Percentiles rank a stretch among this genome's conserved stretches.
phyloP scores from a whole-genome alignment of 495 filamentous ascomycete species.

The Penicillium ochrochloron region DNA sequence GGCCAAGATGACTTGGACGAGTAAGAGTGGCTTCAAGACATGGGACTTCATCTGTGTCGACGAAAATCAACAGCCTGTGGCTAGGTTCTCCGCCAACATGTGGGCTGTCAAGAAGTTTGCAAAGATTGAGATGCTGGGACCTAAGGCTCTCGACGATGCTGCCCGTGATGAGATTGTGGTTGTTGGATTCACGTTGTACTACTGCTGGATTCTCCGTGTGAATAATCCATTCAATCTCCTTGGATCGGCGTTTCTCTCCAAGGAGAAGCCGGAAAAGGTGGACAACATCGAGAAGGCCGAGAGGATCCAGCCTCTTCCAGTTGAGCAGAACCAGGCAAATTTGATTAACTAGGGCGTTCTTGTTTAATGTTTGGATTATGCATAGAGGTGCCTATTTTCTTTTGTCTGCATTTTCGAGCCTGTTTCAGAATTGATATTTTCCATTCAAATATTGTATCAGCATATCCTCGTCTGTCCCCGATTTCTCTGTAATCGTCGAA shows the following conservation, averaged over 20 bases:
- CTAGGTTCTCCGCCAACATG: slow-evolving; percentile 24
- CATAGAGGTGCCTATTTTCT: not conserved
- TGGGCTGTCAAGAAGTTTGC: slow-evolving; percentile 31
- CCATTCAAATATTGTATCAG: not conserved
- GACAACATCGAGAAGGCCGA: not conserved
- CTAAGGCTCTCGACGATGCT: slow-evolving; percentile 17
- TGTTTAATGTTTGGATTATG: not conserved
- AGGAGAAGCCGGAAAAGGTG: slow-evolving; percentile 13
- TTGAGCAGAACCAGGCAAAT: not conserved
- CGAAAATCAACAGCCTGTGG: slow-evolving; percentile 25
- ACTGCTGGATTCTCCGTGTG: slow-evolving; percentile 21
- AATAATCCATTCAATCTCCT: slow-evolving; percentile 21
- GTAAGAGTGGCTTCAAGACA: slow-evolving; percentile 24
- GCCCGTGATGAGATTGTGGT: slow-evolving; percentile 34
- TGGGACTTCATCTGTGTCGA: slow-evolving; percentile 34
- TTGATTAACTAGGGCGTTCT: not conserved
- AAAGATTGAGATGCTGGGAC: slow-evolving; percentile 26
- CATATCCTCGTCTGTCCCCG: not conserved
- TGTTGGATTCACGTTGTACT: slow-evolving; percentile 27
- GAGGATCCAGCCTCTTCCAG: not conserved
- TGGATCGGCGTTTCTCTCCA: slow-evolving; percentile 17
- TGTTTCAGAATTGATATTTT: not conserved
- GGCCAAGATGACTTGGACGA: slow-evolving; percentile 28
- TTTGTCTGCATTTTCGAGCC: not conserved
- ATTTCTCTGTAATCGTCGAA: not conserved